Base-by-base conservation (phyloP, 768 basidiomycete genomes). In the Lactarius trivialis region DNA sequence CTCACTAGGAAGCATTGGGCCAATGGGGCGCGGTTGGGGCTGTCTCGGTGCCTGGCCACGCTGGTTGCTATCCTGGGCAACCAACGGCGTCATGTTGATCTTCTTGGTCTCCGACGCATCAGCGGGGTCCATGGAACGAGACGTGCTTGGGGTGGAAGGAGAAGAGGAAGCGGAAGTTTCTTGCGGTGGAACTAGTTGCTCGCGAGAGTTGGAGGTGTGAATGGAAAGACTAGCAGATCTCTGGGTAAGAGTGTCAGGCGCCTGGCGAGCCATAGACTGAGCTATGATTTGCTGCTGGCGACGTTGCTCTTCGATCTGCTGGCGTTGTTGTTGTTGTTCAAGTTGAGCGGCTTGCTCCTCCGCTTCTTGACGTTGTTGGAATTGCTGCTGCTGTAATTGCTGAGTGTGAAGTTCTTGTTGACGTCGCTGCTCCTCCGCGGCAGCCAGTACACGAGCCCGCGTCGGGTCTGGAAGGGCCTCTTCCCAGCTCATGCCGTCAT, bases 401-500 rank as follows among this genome's bases (percentile, higher is more conserved):
- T 71, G 70, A n/a, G 55, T 49, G 11, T 69, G 65, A 41, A 63
- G 67, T 28, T 73, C 71, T 53, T 73, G 70, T 37, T 75, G 74
- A 36, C 70, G 74, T 39, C 69, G 73, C 60, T 72, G 56, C 32
- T 58, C 61, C 39, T 68, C 60, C 4, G 74, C 75, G 15, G 79
- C 60, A 63, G 70, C 39, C 48, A 67, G 30, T 14, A 73, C 67
- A 49, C 64, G 15, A 3, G 70, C 72, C 58, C 79, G 80, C 65
- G 79, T 78, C 49, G 79, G 77, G 57, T 81, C 83, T 2, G 82
- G 85, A 12, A 78, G 81, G 39, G 78, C 73, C 58, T 92, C 89
- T 53, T 93, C 92, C 93, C 94, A 95, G 63, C 82, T 81, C 83
- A 95, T 90, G 2, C 86, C 88, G 68, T 94, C 93, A 63, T 93